Conservation (phyloP, 331 rosid genomes). For the Dryas integrifolia region DNA sequence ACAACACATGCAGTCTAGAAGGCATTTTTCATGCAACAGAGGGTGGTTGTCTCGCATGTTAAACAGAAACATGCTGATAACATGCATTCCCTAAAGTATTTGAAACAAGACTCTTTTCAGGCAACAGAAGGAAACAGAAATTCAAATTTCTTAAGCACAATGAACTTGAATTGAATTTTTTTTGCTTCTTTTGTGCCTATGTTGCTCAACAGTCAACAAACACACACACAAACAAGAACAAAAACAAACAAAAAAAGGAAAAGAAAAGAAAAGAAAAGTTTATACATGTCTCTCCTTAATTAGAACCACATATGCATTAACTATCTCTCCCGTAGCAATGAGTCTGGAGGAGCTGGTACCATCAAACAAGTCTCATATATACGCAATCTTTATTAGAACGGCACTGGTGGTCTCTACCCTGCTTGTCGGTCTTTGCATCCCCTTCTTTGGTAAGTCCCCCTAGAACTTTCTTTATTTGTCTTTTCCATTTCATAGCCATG, state of each 20-base stretch:
- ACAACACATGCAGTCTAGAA: neutral
- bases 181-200: neutral
- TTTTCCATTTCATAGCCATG: neutral
- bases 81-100: no score
- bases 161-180: neutral
- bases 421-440: conserved; percentile 68
- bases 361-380: conserved; percentile 54
- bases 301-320: conserved; percentile 80
- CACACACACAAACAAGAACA: neutral
- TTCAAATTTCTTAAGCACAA: neutral
- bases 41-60: no score
- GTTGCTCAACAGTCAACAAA: neutral
- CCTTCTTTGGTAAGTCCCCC: conserved; percentile 78
- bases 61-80: no score
- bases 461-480: conserved; percentile 9
- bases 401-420: conserved; percentile 78
- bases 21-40: no score
- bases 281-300: conserved; percentile 50
- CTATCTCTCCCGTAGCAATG: conserved; percentile 91
- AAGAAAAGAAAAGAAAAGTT: neutral
- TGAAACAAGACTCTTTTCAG: no score
- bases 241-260: neutral
- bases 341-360: conserved; percentile 89
- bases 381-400: conserved; percentile 69
- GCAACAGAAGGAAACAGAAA: neutral